Evolutionary conservation across 1,139 yeast species (phyloP).

Genomic region (Pichia cactophila): DNA sequence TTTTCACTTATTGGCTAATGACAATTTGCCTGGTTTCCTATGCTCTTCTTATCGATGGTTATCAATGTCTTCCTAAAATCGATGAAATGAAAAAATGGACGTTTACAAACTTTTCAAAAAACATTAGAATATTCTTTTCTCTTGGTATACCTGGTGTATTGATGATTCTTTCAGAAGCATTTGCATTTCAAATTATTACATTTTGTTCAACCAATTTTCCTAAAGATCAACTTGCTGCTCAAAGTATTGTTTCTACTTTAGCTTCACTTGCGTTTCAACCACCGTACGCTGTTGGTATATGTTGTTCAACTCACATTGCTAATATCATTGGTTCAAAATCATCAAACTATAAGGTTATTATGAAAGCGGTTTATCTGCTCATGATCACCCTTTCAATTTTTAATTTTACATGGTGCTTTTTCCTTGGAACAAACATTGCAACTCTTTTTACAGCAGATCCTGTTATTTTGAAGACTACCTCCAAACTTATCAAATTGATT

Average conservation of each 20-base stretch:
- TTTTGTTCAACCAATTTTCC: conserved; percentile 65
- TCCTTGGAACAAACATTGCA: conserved; percentile 52
- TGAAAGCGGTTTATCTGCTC: conserved; percentile 53
- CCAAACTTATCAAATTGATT: conserved; percentile 56
- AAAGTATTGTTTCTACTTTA: conserved; percentile 76
- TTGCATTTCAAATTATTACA: conserved; percentile 77
- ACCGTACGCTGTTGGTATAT: conserved; percentile 82
- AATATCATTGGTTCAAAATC: conserved; percentile 67
- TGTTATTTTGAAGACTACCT: conserved; percentile 44
- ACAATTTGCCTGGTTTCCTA: conserved; percentile 44
- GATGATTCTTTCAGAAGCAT: conserved; percentile 80
- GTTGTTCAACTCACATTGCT: conserved; percentile 79
- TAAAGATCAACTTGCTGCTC: conserved; percentile 74
- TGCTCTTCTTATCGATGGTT: conserved; percentile 52
- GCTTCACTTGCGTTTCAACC: conserved; percentile 77
- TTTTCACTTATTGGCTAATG: conserved; percentile 58
- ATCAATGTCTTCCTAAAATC: conserved; percentile 38
- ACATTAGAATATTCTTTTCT: conserved; percentile 59
- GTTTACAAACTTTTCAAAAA: conserved; percentile 36
- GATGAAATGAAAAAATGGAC: conserved; percentile 43
- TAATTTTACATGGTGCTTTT: conserved; percentile 48
- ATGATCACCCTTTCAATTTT: conserved; percentile 21
- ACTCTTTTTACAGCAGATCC: conserved; percentile 58
- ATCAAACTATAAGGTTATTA: conserved; percentile 46
- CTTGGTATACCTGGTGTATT: conserved; percentile 76